Percentiles rank a stretch among this genome's conserved stretches.
Conservation (phyloP, 805 yeast genomes). For the Sungouiella blattae region DNA sequence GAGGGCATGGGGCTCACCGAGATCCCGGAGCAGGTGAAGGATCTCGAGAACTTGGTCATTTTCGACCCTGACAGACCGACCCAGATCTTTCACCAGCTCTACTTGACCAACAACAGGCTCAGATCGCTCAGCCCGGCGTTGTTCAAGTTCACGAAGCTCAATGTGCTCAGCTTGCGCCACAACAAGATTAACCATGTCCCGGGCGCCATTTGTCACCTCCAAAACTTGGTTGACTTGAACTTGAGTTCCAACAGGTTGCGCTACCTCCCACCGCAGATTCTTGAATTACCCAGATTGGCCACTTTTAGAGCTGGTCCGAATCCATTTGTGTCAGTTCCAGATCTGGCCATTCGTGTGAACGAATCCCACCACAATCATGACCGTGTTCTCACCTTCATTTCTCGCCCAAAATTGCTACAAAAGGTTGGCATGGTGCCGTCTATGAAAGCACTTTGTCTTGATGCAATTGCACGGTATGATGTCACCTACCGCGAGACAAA, state of each 20-base stretch:
- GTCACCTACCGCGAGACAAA: constrained; percentile 53
- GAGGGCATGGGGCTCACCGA: constrained; percentile 46
- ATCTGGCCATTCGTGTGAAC: constrained; percentile 20
- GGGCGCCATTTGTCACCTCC: constrained; percentile 15
- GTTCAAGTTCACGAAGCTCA: constrained; percentile 47
- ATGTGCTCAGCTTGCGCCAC: constrained; percentile 50
- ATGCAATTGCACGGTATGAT: constrained; percentile 48
- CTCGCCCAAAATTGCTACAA: constrained; percentile 24
- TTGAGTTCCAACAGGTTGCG: constrained; percentile 49
- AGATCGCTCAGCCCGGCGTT: constrained; percentile 47
- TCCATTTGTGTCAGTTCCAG: constrained; percentile 30
- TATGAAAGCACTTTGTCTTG: constrained; percentile 45
- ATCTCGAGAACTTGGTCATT: constrained; percentile 52
- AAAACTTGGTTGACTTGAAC: constrained; percentile 47
- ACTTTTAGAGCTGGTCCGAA: constrained; percentile 57
- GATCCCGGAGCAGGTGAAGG: constrained; percentile 57
- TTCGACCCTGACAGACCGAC: constrained; percentile 24
- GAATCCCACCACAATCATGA: constrained; percentile 2
- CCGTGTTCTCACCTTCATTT: constrained; percentile 11
- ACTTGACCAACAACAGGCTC: constrained; percentile 48
- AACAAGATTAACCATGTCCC: constrained; percentile 30
- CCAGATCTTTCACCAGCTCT: constrained; percentile 40
- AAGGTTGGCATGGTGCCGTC: constrained; percentile 35
- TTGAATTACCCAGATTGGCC: constrained; percentile 40
- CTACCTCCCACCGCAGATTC: constrained; percentile 50